These are phyloP conservation scores for Fusarium ramigenum DNA, from an alignment of 2,329 filamentous ascomycete genomes.

Conservation along the genomic window DNA sequence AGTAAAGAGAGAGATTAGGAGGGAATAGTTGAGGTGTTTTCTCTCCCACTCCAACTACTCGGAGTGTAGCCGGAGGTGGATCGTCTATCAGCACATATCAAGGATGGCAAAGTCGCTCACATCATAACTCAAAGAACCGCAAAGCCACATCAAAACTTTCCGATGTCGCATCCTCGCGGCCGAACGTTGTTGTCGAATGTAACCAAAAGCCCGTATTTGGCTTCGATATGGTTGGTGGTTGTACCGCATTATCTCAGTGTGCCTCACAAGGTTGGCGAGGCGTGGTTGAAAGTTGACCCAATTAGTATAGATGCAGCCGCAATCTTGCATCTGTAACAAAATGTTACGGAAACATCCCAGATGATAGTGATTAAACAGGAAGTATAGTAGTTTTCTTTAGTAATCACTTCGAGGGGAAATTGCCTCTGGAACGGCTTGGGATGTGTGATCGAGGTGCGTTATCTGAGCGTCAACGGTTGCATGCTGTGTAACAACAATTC, in stretches of 20 bases:
- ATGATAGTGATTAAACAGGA: neutral
- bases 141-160: conserved; percentile 9
- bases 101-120: neutral
- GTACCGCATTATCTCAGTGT: conserved; percentile 23
- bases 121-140: conserved; percentile 16
- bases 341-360: neutral
- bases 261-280: conserved; percentile 20
- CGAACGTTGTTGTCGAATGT: conserved; percentile 14
- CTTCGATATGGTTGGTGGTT: conserved; percentile 21
- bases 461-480: conserved; percentile 7
- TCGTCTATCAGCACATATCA: neutral
- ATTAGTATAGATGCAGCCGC: conserved; percentile 27
- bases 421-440: conserved; percentile 4
- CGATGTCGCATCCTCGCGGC: conserved; percentile 36
- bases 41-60: neutral
- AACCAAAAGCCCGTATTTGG: neutral
- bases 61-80: conserved; percentile 24
- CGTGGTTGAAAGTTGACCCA: conserved; percentile 14
- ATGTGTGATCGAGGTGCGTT: neutral
- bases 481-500: conserved; percentile 10
- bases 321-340: conserved; percentile 14
- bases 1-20: neutral
- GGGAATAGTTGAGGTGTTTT: conserved; percentile 28
- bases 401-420: neutral
- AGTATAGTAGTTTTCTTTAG: neutral